Conservation (phyloP, 2,329 filamentous ascomycete species). For the Xylaria sp. region DNA sequence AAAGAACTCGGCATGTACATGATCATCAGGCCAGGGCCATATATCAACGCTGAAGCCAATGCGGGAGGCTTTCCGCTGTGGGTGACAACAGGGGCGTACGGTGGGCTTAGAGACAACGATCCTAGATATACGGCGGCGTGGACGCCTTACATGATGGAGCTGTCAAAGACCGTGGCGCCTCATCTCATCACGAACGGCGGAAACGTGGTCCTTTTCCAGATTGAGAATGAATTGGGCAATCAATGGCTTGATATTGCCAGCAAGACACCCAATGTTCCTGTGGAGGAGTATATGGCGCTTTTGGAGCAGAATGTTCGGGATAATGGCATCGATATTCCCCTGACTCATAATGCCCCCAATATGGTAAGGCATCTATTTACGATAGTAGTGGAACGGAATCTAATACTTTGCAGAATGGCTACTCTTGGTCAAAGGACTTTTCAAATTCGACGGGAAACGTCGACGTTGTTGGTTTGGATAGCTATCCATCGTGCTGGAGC, state of each 20-base stretch:
- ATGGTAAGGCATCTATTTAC: constrained; percentile 51
- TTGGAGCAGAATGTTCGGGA: constrained; percentile 64
- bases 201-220: constrained; percentile 66
- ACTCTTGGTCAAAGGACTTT: constrained; percentile 71
- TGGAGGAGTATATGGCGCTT: constrained; percentile 67
- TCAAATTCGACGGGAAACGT: constrained; percentile 66
- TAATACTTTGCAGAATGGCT: constrained; percentile 47
- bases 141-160: constrained; percentile 63
- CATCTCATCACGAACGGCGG: constrained; percentile 68
- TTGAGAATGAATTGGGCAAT: constrained; percentile 65
- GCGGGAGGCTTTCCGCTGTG: constrained; percentile 72
- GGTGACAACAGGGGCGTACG: constrained; percentile 70
- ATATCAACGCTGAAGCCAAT: constrained; percentile 72
- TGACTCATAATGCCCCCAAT: constrained; percentile 70
- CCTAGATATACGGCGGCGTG: constrained; percentile 63
- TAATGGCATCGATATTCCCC: constrained; percentile 67
- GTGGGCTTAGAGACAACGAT: constrained; percentile 63
- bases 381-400: not conserved
- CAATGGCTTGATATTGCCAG: constrained; percentile 57
- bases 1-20: constrained; percentile 66
- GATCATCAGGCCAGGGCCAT: constrained; percentile 68
- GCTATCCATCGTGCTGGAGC: constrained; percentile 69
- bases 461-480: constrained; percentile 63
- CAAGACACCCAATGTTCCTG: constrained; percentile 60
- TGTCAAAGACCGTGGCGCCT: constrained; percentile 62